Base-by-base conservation (phyloP, 1,139 yeast species). In the Suhomyces taliae region DNA sequence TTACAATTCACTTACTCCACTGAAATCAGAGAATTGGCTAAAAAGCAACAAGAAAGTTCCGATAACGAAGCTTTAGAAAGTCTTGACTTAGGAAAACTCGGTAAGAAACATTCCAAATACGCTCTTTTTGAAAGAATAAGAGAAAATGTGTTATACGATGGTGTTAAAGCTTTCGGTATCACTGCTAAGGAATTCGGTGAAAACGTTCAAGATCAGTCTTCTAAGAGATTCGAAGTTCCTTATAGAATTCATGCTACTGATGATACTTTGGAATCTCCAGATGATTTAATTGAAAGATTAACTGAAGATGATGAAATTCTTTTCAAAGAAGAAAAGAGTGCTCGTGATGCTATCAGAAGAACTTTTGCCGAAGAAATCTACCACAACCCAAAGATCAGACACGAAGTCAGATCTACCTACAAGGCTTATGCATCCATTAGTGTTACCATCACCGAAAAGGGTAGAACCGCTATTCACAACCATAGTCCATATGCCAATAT, bases 401-500 rank as follows among this genome's bases (percentile, higher is more conserved):
- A 81, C 48, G 85, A 83, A 56, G 78, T 93, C 45, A 82, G 99
- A 65, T 69, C 78, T 8, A 81, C 85, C 26, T 88, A 83, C 63
- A 81, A 83, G 63, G 75, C 78, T 37, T 83, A 79, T 59, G 90
- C 95, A 12, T 77, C 79, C 27, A 78, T 91, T 19, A 86, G 87
- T 62, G 85, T 91, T 24, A 79, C 82, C 12, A 70, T 91, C 36
- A 91, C 98, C 0, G 95, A 90, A 53, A 90, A 89, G 67, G 99
- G 99, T 51, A 82, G 82, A 58, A 74, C 82, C 41, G 83, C 86
- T 53, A 93, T 93, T 53, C 95, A 87, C 55, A 83, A 81, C 48
- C 84, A 84, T 52, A 85, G 93, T 53, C 87, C 93, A 1, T 91
- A 84, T 59, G 90, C 87, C 50, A 97, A 90, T 60, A 85, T 95